These are phyloP conservation scores for Russula virescens DNA, from an alignment of 768 basidiomycete species.

Conservation along the genomic window DNA sequence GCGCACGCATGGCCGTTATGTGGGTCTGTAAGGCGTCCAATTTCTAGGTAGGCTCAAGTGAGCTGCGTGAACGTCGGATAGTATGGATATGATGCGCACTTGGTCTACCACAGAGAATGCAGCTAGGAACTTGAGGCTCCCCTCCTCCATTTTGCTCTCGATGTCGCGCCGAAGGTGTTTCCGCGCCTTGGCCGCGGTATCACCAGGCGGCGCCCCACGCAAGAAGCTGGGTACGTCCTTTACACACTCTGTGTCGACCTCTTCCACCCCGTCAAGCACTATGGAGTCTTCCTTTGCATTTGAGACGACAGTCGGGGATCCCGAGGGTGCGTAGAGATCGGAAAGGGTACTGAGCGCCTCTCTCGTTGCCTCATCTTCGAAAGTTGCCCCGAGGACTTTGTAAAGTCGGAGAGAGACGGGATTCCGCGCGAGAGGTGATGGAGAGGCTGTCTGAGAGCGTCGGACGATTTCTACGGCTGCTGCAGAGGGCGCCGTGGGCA, in stretches of 20 bases:
- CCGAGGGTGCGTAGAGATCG: conserved; percentile 53
- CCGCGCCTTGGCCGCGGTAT: conserved; percentile 66
- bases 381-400: conserved; percentile 80
- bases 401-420: conserved; percentile 85
- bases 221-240: conserved; percentile 25
- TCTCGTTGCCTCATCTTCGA: conserved; percentile 67
- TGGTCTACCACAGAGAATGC: conserved; percentile 88
- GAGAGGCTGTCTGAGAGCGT: conserved; percentile 22
- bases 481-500: conserved; percentile 23
- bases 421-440: conserved; percentile 40
- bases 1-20: conserved; percentile 69
- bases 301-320: conserved; percentile 22
- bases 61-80: not conserved
- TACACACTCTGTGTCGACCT: conserved; percentile 26
- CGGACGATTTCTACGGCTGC: conserved; percentile 26
- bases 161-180: conserved; percentile 80
- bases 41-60: conserved; percentile 51
- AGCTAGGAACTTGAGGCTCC: conserved; percentile 74
- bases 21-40: conserved; percentile 72
- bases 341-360: conserved; percentile 84
- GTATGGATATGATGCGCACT: conserved; percentile 49
- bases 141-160: conserved; percentile 74
- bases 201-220: conserved; percentile 44
- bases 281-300: conserved; percentile 34
- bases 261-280: conserved; percentile 33